Conservation (phyloP, 345 rosid species). For the Populus pruinosa region DNA sequence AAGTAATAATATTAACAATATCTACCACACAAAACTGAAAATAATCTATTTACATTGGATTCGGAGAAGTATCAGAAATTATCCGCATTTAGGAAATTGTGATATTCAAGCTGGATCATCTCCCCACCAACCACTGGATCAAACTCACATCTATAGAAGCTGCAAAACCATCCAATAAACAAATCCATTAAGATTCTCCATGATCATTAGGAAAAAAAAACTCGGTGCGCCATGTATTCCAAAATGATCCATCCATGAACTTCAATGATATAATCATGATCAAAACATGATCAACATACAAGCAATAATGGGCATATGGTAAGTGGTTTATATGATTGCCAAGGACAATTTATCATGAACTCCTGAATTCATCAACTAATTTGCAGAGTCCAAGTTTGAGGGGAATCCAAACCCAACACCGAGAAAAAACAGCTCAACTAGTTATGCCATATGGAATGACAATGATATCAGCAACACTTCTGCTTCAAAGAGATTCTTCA, state of each 20-base stretch:
- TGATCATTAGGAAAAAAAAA: neutral
- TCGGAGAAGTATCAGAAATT: conserved; percentile 13
- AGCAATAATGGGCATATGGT: neutral
- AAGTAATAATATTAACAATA: neutral
- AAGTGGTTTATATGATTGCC: neutral
- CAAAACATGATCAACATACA: neutral
- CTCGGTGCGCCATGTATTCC: too few relatives aligned
- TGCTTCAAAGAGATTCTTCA: neutral
- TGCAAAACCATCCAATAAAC: conserved; percentile 19
- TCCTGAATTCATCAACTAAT: neutral
- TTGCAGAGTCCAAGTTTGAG: neutral
- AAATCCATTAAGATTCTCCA: neutral
- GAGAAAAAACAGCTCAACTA: neutral
- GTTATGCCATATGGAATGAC: neutral
- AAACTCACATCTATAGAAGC: conserved; percentile 45
- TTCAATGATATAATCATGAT: neutral
- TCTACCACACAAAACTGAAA: neutral
- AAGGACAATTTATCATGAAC: neutral
- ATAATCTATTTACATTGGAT: neutral
- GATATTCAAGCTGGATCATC: conserved; percentile 45
- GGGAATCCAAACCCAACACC: neutral
- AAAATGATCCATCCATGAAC: neutral
- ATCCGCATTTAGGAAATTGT: conserved; percentile 31
- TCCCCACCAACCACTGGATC: conserved; percentile 44
- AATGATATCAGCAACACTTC: neutral